phyloP scores from a whole-genome alignment of 164 flowering plant genomes.

The Piper betle region DNA sequence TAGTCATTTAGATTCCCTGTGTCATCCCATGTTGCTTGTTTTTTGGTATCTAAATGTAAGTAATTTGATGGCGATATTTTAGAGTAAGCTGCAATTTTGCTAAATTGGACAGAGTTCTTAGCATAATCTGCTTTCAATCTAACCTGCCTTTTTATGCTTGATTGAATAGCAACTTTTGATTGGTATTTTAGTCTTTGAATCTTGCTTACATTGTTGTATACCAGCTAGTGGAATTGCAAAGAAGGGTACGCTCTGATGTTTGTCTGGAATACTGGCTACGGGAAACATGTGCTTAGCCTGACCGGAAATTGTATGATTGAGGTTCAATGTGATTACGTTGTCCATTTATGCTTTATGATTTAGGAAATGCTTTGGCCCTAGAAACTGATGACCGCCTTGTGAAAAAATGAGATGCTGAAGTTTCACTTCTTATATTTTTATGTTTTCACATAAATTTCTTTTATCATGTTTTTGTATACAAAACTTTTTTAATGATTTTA shows the following conservation, averaged over 20 bases:
- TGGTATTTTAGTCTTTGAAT: neutral
- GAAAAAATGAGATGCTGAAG: slow-evolving; percentile 92
- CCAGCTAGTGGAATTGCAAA: slow-evolving; percentile 82
- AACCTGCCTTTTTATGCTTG: no score
- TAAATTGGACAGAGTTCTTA: neutral
- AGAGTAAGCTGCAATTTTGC: neutral
- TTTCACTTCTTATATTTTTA: slow-evolving; percentile 5
- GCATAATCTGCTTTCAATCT: neutral
- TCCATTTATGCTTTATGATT: slow-evolving; percentile 46
- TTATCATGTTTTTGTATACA: neutral
- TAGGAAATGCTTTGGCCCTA: slow-evolving; percentile 65
- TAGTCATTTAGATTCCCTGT: neutral
- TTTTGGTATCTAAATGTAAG: neutral
- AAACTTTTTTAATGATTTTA: neutral
- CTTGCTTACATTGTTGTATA: slow-evolving; percentile 11
- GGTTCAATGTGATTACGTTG: slow-evolving; percentile 69
- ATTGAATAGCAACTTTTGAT: neutral
- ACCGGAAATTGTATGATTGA: slow-evolving; percentile 80
- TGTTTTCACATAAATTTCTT: neutral
- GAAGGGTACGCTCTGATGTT: slow-evolving; percentile 72
- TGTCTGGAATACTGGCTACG: slow-evolving; percentile 84
- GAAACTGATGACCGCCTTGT: slow-evolving; percentile 77
- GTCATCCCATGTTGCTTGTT: neutral
- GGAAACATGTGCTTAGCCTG: slow-evolving; percentile 61
- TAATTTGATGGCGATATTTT: neutral